Conservation (phyloP, 2,329 filamentous ascomycete species). For the Rasamsonia emersonii region DNA sequence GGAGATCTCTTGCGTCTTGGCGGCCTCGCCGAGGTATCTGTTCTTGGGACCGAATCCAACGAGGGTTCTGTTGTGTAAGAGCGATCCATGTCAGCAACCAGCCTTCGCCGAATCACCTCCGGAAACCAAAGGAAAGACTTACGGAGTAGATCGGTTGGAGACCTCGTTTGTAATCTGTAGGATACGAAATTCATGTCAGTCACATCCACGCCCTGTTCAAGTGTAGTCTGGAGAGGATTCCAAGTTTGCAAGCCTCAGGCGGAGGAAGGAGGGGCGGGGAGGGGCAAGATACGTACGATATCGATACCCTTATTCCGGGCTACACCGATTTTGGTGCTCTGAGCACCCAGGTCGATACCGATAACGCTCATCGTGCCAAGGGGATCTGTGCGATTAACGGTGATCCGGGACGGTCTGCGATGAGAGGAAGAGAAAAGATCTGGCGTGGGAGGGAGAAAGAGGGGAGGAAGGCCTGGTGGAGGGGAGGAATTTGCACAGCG, state of each 20-base stretch:
- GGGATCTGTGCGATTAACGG: conserved; percentile 6
- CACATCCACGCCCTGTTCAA: too few species aligned
- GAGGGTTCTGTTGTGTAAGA: conserved; percentile 55
- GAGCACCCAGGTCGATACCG: conserved; percentile 89
- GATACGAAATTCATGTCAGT: conserved; percentile 23
- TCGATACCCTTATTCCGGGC: conserved; percentile 98
- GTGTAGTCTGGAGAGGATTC: too few species aligned
- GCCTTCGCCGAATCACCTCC: too few species aligned
- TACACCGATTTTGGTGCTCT: conserved; percentile 96
- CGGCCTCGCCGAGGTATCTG: conserved; percentile 87
- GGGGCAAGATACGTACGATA: conserved; percentile 63
- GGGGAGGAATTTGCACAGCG: conserved; percentile 33
- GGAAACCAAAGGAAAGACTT: conserved; percentile 43
- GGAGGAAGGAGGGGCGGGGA: conserved; percentile 13
- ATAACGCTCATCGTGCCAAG: conserved; percentile 50
- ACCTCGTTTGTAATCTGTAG: conserved; percentile 96
- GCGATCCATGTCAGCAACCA: conserved; percentile 12
- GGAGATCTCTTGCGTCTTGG: conserved; percentile 98
- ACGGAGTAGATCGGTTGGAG: conserved; percentile 96
- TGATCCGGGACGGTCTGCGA: conserved; percentile 10
- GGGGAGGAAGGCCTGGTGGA: conserved; percentile 8
- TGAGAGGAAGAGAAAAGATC: conserved; percentile 1
- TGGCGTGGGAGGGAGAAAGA: conserved; percentile 5
- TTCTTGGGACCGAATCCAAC: conserved; percentile 92
- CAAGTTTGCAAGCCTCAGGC: conserved; percentile 1